These are phyloP conservation scores for Pyrenophora teres DNA, from an alignment of 2,329 filamentous ascomycete species.

Conservation along the genomic window DNA sequence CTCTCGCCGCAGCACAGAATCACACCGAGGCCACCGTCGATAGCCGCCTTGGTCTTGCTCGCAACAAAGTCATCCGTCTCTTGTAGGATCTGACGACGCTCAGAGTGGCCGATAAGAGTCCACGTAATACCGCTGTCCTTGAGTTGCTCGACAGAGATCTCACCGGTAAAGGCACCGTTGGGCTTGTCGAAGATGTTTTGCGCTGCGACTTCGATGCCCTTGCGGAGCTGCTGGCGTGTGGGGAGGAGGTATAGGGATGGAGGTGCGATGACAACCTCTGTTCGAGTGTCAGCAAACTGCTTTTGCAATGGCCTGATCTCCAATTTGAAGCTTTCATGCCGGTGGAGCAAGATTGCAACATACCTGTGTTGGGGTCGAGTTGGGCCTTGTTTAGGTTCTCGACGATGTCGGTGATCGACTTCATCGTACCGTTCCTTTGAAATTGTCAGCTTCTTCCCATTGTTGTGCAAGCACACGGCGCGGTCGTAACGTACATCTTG, in stretches of 20 bases:
- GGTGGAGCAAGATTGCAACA: background rate
- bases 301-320: conserved; percentile 4
- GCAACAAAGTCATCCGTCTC: conserved; percentile 85
- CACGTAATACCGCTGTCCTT: conserved; percentile 87
- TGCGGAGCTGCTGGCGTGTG: conserved; percentile 76
- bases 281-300: conserved; percentile 10
- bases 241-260: conserved; percentile 89
- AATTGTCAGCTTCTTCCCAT: conserved; percentile 21
- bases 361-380: conserved; percentile 76
- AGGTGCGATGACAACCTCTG: conserved; percentile 94
- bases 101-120: conserved; percentile 92
- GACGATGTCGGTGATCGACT: conserved; percentile 90
- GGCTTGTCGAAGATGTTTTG: conserved; percentile 99
- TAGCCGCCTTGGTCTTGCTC: conserved; percentile 90
- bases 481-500: conserved; percentile 75
- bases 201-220: conserved; percentile 81
- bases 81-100: conserved; percentile 86
- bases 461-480: conserved; percentile 21
- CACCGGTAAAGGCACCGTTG: conserved; percentile 94
- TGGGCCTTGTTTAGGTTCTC: conserved; percentile 83
- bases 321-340: background rate
- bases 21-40: conserved; percentile 84
- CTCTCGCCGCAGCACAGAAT: conserved; percentile 98
- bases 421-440: conserved; percentile 86
- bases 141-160: conserved; percentile 91